These are phyloP conservation scores for Penicillium concentricum DNA, from an alignment of 2,329 filamentous ascomycete species.

Conservation along the genomic window DNA sequence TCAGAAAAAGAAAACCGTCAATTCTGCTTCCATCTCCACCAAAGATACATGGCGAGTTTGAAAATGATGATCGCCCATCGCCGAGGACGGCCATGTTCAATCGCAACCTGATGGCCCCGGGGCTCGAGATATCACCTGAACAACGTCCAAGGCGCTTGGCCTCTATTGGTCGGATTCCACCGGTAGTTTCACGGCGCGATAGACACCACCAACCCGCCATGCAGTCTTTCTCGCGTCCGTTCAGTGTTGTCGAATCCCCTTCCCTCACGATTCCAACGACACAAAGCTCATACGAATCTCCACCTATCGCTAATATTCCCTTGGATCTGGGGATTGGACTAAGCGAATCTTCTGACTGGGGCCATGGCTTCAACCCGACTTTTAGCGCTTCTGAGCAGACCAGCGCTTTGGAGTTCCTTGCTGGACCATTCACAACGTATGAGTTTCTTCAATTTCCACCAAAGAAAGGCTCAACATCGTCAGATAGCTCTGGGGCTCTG, in stretches of 20 bases:
- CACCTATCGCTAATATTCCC: slow-evolving; percentile 21
- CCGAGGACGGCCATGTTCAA: slow-evolving; percentile 39
- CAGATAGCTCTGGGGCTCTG: slow-evolving; percentile 63
- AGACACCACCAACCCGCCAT: slow-evolving; percentile 66
- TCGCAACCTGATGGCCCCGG: slow-evolving; percentile 21
- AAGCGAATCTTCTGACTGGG: slow-evolving; percentile 26
- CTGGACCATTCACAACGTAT: slow-evolving; percentile 40
- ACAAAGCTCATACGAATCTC: slow-evolving; percentile 24
- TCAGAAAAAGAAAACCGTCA: slow-evolving; percentile 37
- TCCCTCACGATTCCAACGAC: slow-evolving; percentile 36
- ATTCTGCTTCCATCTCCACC: slow-evolving; percentile 46
- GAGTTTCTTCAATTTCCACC: slow-evolving; percentile 76
- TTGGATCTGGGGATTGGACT: slow-evolving; percentile 2
- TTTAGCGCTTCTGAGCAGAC: slow-evolving; percentile 35
- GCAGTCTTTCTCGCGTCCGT: slow-evolving; percentile 83
- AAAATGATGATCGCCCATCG: slow-evolving; percentile 31
- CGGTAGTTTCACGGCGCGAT: slow-evolving; percentile 67
- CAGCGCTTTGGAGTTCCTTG: slow-evolving; percentile 32
- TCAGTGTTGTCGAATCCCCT: slow-evolving; percentile 53
- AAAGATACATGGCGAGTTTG: slow-evolving; percentile 33
- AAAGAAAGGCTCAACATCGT: slow-evolving; percentile 69
- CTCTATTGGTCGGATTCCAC: slow-evolving; percentile 82
- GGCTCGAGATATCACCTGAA: slow-evolving; percentile 19
- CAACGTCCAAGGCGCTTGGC: slow-evolving; percentile 64
- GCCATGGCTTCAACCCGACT: slow-evolving; percentile 31